Percentiles rank a stretch among this genome's conserved stretches.
Conservation (phyloP, 805 yeast species). For the Candida boidinii region DNA sequence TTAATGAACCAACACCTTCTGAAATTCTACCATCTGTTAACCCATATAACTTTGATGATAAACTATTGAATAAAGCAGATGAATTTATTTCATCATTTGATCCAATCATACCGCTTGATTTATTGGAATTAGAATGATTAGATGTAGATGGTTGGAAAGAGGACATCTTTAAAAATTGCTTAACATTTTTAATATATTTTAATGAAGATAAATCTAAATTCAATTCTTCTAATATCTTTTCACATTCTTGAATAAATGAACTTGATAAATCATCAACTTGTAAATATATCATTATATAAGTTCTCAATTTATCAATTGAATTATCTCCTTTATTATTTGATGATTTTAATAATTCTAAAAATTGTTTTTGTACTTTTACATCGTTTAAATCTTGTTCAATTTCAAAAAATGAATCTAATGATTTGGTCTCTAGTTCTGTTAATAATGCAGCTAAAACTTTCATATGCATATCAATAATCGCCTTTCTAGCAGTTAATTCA, state of each 20-base stretch:
- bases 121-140: conserved; percentile 13
- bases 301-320: conserved; percentile 70
- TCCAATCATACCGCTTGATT: conserved; percentile 26
- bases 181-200: conserved; percentile 68
- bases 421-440: conserved; percentile 77
- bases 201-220: conserved; percentile 61
- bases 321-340: conserved; percentile 50
- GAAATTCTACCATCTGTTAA: conserved; percentile 73
- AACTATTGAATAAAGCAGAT: conserved; percentile 55
- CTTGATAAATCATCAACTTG: conserved; percentile 39
- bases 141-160: conserved; percentile 28
- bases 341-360: conserved; percentile 46
- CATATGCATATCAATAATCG: conserved; percentile 93
- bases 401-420: conserved; percentile 86
- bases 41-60: conserved; percentile 71
- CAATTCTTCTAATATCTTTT: conserved; percentile 43
- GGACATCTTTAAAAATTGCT: conserved; percentile 59
- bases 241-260: conserved; percentile 48
- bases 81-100: conserved; percentile 27
- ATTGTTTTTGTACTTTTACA: conserved; percentile 49
- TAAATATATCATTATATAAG: conserved; percentile 73
- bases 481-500: conserved; percentile 80
- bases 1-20: conserved; percentile 84
- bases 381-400: conserved; percentile 78
- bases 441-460: conserved; percentile 80